These are phyloP conservation scores for Magnusiomyces starmeri DNA, from an alignment of 1,139 yeast genomes.

Conservation along the genomic window DNA sequence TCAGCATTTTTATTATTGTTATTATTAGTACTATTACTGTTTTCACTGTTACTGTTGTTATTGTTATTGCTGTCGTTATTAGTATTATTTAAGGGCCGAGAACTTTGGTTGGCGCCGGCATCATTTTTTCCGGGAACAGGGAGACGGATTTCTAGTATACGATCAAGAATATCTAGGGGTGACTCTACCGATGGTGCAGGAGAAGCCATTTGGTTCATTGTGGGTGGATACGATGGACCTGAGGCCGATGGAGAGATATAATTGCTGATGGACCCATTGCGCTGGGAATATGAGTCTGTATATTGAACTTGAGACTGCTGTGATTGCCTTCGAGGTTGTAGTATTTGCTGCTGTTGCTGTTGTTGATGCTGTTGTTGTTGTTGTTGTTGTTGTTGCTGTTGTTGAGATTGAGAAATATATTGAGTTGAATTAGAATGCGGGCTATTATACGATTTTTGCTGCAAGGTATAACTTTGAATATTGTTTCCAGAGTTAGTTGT, in stretches of 20 bases:
- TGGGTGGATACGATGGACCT: conserved; percentile 14
- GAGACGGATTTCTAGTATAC: conserved; percentile 35
- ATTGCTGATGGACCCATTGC: neutral
- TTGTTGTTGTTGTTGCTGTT: neutral
- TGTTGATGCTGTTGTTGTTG: neutral
- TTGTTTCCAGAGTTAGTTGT: neutral
- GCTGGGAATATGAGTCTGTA: conserved; percentile 4
- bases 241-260: neutral
- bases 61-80: neutral
- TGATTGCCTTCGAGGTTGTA: neutral
- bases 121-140: conserved; percentile 27
- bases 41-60: neutral
- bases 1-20: too few relatives aligned
- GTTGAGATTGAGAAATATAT: neutral
- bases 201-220: conserved; percentile 31
- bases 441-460: neutral
- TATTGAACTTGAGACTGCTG: neutral
- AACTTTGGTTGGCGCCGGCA: conserved; percentile 6
- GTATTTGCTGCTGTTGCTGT: neutral
- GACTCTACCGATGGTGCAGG: conserved; percentile 35
- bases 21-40: neutral
- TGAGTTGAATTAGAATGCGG: too few relatives aligned
- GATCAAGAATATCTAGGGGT: conserved; percentile 34
- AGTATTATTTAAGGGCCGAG: conserved; percentile 13
- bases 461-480: neutral